Evolutionary conservation across 176 grass and related monocot genomes (phyloP), one percentile per base, ranked within the genome.

Genomic region (Elaeis guineensis): DNA sequence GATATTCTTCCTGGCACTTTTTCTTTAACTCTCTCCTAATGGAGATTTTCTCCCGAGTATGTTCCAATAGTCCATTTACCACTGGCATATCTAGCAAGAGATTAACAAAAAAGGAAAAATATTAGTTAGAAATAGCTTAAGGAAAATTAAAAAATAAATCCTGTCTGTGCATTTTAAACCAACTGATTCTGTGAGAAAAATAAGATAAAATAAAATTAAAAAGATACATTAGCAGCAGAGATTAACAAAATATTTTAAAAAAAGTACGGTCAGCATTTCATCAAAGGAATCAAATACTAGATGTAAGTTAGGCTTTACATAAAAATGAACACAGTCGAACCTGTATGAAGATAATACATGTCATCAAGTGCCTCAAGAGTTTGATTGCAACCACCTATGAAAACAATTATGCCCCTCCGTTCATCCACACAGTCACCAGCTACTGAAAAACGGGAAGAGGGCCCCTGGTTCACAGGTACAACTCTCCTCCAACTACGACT

Each of bases 291-390:
- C 25, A 39, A n/a, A 55, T n/a, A 29, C 12, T 54, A 19, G 17
- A 39, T 30, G 25, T 30, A 24, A 51, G 17, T 62, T 17, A 55
- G 5, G 26, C 21, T 44, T 52, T 16, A 21, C 17, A 55, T 14
- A 56, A n/a, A 26, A 30, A 17, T 4, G 28, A 73, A 59, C 17
- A 71, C 25, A 57, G 30, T 28, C 74, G 25, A 62, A 77, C 64
- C 74, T 69, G 74, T 77, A 49, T 77, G 65, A 16, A 77, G 69
- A 50, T 69, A 77, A 55, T 69, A 77, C 57, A 77, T 69, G 65
- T 77, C 65, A 77, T 70, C 57, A 58, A 68, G 65, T 52, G 74
- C 65, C 50, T 77, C 54, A 70, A 77, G 74, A 26, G 65, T 70
- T 62, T 70, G 58, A 69, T 70, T 70, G 49, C 74, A 77, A 19